Evolutionary conservation across 164 flowering plant genomes (phyloP), one percentile per base, ranked within the genome.

Genomic region (Cinnamomum chago): DNA sequence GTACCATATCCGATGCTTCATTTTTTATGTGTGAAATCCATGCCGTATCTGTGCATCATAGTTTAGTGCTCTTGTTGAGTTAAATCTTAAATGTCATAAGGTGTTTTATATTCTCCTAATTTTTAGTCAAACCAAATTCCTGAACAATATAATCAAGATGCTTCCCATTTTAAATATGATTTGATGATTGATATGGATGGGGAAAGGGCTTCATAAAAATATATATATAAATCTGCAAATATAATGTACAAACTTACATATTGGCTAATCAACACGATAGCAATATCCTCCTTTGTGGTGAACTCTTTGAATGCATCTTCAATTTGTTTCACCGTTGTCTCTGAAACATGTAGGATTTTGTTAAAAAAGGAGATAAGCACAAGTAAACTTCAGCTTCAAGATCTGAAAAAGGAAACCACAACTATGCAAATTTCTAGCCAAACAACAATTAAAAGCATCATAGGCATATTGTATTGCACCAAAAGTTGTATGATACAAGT

Each of bases 261-360:
- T 91, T 95, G 99, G 79, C 99, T 95, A 72, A 93, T 93, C 76
- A 95, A 67, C 55, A 95, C 92, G 75, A 95, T 86, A 9, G 98
- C 99, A 77, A 93, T 88, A 51, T 95, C 98, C 67, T 95, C 99
- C 82, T 84, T 88, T 62, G 98, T 25, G 2, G 95, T 93, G 86
- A 95, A 95, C 77, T 95, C 99, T 73, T 93, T 93, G 83, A 95
- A 95, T 51, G 98, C 90, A 82, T 95, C 99, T 84, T 95, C 99
- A 83, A 95, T 93, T 76, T 80, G 82, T 85, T 93, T 93, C 17
- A 93, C 90, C 0, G 98, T 92, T 62, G 99, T 95, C 81, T 95
- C 98, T 95, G 79, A 27, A 71, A 35, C 58, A 51, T 64, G 67
- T 62, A 6, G 5, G 33, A 72, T 76, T 50, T 51, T 30, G 18